Percentiles rank a stretch among this genome's conserved stretches.
Evolutionary conservation across 176 grass and related monocot species (phyloP).

Genomic region (Paspalum notatum): DNA sequence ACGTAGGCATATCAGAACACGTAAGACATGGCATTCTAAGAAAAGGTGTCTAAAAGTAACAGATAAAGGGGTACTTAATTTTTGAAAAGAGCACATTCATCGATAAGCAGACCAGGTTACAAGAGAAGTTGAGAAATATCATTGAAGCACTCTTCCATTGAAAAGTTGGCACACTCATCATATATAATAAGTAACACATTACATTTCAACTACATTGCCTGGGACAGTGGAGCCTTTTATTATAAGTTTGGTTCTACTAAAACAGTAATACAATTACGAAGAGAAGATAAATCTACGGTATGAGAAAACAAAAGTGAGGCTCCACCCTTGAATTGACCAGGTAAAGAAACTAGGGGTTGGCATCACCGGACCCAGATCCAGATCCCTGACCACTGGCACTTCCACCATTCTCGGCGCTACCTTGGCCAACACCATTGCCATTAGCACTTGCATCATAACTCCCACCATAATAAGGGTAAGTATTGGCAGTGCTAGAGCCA

Average conservation of each 20-base stretch:
- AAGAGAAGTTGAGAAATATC: neutral
- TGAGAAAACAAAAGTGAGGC: neutral
- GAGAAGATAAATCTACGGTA: neutral
- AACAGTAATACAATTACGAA: neutral
- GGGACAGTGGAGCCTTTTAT: neutral
- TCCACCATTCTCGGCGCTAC: neutral
- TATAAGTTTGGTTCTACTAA: neutral
- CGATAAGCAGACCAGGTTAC: neutral
- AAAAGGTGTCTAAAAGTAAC: no score
- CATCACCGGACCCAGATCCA: slow-evolving; percentile 24
- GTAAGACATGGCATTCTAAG: neutral
- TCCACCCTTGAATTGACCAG: neutral
- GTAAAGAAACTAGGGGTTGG: neutral
- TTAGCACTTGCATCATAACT: neutral
- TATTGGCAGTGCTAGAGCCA: neutral
- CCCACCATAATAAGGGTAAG: neutral
- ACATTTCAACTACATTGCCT: neutral
- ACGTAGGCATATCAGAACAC: neutral
- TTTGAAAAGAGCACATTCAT: neutral
- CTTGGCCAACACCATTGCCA: neutral
- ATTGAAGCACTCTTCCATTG: neutral
- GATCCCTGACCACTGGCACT: neutral
- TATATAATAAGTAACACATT: neutral
- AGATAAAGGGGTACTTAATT: no score
- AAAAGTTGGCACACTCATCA: neutral